phyloP scores from a whole-genome alignment of 495 filamentous ascomycete species.

The Echria macrotheca region DNA sequence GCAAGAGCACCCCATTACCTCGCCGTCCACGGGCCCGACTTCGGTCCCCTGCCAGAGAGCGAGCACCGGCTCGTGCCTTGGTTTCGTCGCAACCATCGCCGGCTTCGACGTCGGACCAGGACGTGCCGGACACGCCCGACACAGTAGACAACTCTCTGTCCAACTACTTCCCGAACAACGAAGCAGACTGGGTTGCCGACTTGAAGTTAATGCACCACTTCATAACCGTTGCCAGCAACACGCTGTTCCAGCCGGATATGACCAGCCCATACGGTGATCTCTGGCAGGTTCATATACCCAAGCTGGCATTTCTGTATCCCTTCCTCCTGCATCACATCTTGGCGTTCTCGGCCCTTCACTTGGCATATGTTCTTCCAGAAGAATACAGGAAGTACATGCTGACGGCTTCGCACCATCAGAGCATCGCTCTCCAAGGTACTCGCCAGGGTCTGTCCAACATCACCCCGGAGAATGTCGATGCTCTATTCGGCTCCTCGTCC shows the following conservation, averaged over 20 bases:
- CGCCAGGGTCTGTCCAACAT: constrained; percentile 18
- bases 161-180: no score
- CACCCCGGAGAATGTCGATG: constrained; percentile 25
- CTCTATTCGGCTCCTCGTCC: constrained; percentile 21
- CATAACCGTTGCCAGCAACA: constrained; percentile 14
- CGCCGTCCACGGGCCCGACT: no score
- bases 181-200: constrained; percentile 21
- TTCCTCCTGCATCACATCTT: constrained; percentile 29
- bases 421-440: constrained; percentile 20
- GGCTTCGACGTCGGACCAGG: no score
- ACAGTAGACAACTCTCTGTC: no score
- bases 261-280: background rate
- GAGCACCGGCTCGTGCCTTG: no score
- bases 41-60: no score
- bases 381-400: constrained; percentile 10
- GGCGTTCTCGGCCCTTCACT: constrained; percentile 23
- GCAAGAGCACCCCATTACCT: no score
- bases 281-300: constrained; percentile 22
- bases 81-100: no score
- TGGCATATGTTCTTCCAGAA: constrained; percentile 18
- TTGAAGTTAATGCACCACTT: constrained; percentile 27
- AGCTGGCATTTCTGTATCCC: constrained; percentile 16
- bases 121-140: no score
- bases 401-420: constrained; percentile 23
- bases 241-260: constrained; percentile 8